A percentile compares a stretch with the other conserved stretches of the same genome.
phyloP scores from a whole-genome alignment of 768 basidiomycete species.

The Mycena alexandri region DNA sequence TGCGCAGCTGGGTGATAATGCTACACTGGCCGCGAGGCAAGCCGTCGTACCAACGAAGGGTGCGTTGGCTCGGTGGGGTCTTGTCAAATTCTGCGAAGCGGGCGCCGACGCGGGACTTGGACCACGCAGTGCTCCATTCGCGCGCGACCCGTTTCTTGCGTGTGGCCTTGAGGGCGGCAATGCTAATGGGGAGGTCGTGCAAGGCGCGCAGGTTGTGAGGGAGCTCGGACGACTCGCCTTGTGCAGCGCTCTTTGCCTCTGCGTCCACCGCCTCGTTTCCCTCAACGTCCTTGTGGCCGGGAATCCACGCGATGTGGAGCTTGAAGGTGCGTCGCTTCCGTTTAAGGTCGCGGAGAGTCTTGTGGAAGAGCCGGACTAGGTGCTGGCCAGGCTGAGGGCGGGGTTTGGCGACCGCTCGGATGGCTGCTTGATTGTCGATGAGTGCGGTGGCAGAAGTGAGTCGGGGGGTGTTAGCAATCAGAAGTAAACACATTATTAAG shows the following conservation, averaged over 20 bases:
- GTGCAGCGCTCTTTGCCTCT: conserved; percentile 6
- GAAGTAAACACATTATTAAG: not conserved
- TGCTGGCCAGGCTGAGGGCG: conserved; percentile 12
- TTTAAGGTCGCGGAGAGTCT: not conserved
- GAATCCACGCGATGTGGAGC: conserved; percentile 20
- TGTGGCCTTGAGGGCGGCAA: not conserved
- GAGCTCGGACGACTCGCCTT: conserved; percentile 1
- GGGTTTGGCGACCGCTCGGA: conserved; percentile 5
- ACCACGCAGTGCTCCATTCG: not conserved
- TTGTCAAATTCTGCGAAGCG: not conserved
- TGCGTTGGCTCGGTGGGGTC: conserved; percentile 12
- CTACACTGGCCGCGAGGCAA: conserved; percentile 33
- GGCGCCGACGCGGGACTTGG: not conserved
- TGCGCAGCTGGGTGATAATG: conserved; percentile 47
- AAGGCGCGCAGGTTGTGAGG: not conserved
- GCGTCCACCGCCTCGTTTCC: conserved; percentile 19
- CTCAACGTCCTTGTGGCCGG: conserved; percentile 28
- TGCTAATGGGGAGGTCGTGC: not conserved
- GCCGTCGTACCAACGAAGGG: not conserved
- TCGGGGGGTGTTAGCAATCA: not conserved
- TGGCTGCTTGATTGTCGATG: conserved; percentile 20
- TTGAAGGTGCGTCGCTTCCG: not conserved
- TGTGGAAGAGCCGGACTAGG: conserved; percentile 11
- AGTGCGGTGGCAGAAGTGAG: not conserved
- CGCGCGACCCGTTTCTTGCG: conserved; percentile 1